These are phyloP conservation scores for Lentinula raphanica DNA, from an alignment of 768 basidiomycete species.

Conservation along the genomic window DNA sequence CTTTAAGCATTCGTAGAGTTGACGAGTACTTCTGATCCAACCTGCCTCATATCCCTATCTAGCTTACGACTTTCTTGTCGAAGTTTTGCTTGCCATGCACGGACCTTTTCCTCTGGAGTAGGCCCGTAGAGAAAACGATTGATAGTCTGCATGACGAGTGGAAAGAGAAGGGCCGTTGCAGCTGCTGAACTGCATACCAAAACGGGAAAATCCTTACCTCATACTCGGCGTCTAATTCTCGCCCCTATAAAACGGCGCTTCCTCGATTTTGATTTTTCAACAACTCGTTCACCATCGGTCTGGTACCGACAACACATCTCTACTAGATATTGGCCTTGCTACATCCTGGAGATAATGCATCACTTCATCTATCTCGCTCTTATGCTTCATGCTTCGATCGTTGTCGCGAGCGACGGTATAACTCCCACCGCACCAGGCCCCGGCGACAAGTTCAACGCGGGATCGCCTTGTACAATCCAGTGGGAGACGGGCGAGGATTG, in stretches of 20 bases:
- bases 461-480: conserved; percentile 26
- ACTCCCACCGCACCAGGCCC: conserved; percentile 33
- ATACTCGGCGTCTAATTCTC: not conserved
- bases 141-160: conserved; percentile 65
- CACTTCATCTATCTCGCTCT: conserved; percentile 2
- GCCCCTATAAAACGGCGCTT: not conserved
- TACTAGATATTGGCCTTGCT: not conserved
- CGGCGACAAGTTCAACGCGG: conserved; percentile 28
- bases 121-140: conserved; percentile 95
- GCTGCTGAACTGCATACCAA: not conserved
- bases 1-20: conserved; percentile 10
- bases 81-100: conserved; percentile 86
- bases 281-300: conserved; percentile 2
- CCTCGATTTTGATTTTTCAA: not conserved
- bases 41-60: conserved; percentile 95
- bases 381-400: conserved; percentile 5
- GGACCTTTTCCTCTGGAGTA: conserved; percentile 89
- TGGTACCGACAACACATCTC: not conserved
- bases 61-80: conserved; percentile 75
- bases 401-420: conserved; percentile 15
- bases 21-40: conserved; percentile 32
- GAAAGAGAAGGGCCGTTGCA: not conserved
- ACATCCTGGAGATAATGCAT: conserved; percentile 6
- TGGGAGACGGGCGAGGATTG: conserved; percentile 27
- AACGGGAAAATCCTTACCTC: not conserved